phyloP scores from a whole-genome alignment of 2,329 filamentous ascomycete species.

The Trichoderma atroviride region DNA sequence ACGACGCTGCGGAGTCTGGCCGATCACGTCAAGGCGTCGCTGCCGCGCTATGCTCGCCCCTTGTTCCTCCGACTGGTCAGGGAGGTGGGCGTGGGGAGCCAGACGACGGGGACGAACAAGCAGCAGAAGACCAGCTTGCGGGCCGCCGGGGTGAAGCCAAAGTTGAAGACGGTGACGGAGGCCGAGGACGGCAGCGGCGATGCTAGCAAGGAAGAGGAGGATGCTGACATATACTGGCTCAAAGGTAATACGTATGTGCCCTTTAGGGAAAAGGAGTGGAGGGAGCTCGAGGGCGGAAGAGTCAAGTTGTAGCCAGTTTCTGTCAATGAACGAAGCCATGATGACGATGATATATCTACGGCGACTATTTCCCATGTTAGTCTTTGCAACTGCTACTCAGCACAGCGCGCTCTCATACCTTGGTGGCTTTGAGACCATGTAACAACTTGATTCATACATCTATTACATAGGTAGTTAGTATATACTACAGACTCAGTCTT shows the following conservation, averaged over 20 bases:
- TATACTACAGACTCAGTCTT: neutral
- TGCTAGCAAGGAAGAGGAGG: neutral
- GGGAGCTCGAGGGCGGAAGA: slow-evolving; percentile 63
- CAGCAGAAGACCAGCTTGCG: slow-evolving; percentile 78
- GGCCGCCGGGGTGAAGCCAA: slow-evolving; percentile 72
- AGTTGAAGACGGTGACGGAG: neutral
- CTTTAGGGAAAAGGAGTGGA: slow-evolving; percentile 71
- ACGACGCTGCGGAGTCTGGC: slow-evolving; percentile 62
- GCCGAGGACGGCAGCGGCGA: neutral
- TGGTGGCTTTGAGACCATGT: neutral
- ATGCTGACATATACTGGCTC: slow-evolving; percentile 63
- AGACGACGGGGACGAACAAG: slow-evolving; percentile 83
- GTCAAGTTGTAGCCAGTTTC: slow-evolving; percentile 65
- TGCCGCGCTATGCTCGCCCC: slow-evolving; percentile 77
- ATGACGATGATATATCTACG: neutral
- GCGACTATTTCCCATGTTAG: neutral
- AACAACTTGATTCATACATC: neutral
- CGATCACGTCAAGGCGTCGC: slow-evolving; percentile 54
- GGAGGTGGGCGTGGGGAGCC: slow-evolving; percentile 56
- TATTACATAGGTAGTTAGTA: slow-evolving; percentile 13
- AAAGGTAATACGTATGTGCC: slow-evolving; percentile 65
- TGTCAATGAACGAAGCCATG: neutral
- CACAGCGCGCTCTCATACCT: neutral
- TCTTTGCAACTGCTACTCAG: neutral
- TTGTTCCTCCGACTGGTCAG: slow-evolving; percentile 72